Evolutionary conservation across 2,329 filamentous ascomycete genomes (phyloP), one percentile per base, ranked within the genome.

Genomic region (Bipolaris gigantea): DNA sequence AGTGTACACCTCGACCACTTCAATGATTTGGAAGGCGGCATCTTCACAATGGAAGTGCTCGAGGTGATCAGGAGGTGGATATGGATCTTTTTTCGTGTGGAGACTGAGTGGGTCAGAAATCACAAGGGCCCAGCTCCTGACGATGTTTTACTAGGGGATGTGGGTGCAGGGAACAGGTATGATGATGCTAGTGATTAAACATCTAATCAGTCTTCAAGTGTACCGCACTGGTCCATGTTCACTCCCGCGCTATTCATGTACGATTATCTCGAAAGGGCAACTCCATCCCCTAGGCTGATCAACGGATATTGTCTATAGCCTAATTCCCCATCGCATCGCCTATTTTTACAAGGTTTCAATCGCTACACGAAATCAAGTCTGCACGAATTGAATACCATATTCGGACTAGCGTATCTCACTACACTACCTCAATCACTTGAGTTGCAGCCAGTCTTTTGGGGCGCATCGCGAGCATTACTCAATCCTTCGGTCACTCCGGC

Each of bases 41-140:
- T 97, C 40, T 99, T 97, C 71, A 67, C 93, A 23, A 85, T 97
- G 67, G 89, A 97, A 78, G 81, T 90, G 40, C 79, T 96, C 10
- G 94, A 99, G 77, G 89, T 97, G 16, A 81, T 90, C 41, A 83
- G 94, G 43, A 83, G 94, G 53, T 97, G 93, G 92, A 83, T 97
- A 56, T 99, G 94, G 94, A 91, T 97, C 53, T 97, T 97, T 76
- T 90, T 97, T 76, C 85, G 94, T 9, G 87, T 96, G 36, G 94
- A 99, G 80, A 92, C 91, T 19, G 94, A 99, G 78, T 96, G 89
- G 89, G 83, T 80, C 53, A 80, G 74, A 74, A 84, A 79, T 56
- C 81, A 80, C 56, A 78, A 74, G 59, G 85, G 72, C 60, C 86
- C 73, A 71, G 81, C 68, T 65, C 83, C 71, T 5, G 87, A 90